Percentiles rank a stretch among this genome's conserved stretches.
Conservation (phyloP, 768 basidiomycete genomes). For the Tylopilus vinaceipallidus region DNA sequence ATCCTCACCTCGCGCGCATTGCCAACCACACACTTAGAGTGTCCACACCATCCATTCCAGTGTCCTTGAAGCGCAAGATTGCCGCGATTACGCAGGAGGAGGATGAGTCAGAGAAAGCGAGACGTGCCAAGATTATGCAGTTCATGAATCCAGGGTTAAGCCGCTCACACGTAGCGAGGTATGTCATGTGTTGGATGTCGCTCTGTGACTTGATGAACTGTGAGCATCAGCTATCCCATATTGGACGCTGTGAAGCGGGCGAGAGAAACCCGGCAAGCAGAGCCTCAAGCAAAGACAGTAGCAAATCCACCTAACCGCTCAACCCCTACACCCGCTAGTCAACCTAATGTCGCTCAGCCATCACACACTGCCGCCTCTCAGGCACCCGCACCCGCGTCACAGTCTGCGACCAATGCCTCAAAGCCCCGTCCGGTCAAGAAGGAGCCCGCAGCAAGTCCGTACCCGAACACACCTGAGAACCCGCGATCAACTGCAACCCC, state of each 20-base stretch:
- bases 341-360: constrained; percentile 35
- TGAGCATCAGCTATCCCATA: constrained; percentile 48
- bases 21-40: constrained; percentile 73
- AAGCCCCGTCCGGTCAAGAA: constrained; percentile 30
- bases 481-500: constrained; percentile 31
- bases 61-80: constrained; percentile 76
- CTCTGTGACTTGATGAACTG: constrained; percentile 2
- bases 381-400: constrained; percentile 28
- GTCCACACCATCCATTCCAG: constrained; percentile 69
- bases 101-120: constrained; percentile 71
- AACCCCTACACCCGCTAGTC: constrained; percentile 29
- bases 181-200: constrained; percentile 15
- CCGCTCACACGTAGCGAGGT: constrained; percentile 50
- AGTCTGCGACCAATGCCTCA: constrained; percentile 24
- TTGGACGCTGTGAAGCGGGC: constrained; percentile 46
- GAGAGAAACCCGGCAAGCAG: constrained; percentile 28
- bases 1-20: constrained; percentile 72
- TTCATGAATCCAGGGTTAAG: constrained; percentile 69
- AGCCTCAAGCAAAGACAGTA: constrained; percentile 27
- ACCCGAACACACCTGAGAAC: constrained; percentile 29
- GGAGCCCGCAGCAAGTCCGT: constrained; percentile 27
- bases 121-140: constrained; percentile 71
- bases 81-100: constrained; percentile 68
- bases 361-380: constrained; percentile 33
- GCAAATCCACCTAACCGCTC: constrained; percentile 31